Percentiles rank a stretch among this genome's conserved stretches.
These are phyloP conservation scores for Leucoagaricus sp. DNA, from an alignment of 1,284 basidiomycete genomes.

Conservation along the genomic window DNA sequence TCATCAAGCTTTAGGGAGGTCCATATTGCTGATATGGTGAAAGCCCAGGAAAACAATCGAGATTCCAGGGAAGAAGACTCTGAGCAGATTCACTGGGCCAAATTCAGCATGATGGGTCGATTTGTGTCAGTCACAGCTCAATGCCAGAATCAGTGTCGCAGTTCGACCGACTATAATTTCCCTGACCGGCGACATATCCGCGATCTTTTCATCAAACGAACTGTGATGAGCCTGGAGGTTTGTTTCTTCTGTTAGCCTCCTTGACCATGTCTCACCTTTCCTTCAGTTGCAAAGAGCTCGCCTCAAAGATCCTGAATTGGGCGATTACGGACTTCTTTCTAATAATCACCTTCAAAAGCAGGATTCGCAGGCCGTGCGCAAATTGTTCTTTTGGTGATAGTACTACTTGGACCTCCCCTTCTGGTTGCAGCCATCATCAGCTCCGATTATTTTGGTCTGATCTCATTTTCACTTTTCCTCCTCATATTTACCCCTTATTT, in stretches of 20 bases:
- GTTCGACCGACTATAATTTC: constrained; percentile 58
- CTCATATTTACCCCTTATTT: background rate
- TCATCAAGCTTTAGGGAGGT: constrained; percentile 58
- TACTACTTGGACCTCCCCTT: background rate
- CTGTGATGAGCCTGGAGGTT: constrained; percentile 69
- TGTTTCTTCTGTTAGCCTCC: constrained; percentile 20
- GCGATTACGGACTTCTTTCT: constrained; percentile 2
- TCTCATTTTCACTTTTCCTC: background rate
- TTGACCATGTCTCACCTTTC: constrained; percentile 10
- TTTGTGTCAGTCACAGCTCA: constrained; percentile 71
- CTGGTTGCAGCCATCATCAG: background rate
- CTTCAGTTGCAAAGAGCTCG: constrained; percentile 24
- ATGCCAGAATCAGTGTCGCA: constrained; percentile 72
- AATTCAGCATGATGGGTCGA: constrained; percentile 82
- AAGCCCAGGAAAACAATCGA: constrained; percentile 74
- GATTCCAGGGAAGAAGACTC: constrained; percentile 62
- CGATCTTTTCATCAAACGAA: constrained; percentile 51
- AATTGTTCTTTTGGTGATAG: constrained; percentile 45
- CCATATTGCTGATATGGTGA: constrained; percentile 79
- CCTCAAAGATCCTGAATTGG: constrained; percentile 13
- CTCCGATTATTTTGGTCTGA: background rate
- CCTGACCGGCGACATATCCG: constrained; percentile 49
- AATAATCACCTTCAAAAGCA: constrained; percentile 23
- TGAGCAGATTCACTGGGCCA: constrained; percentile 79
- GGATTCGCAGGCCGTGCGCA: constrained; percentile 52